Conservation (phyloP, 768 basidiomycete genomes). For the Cubamyces lactineus region DNA sequence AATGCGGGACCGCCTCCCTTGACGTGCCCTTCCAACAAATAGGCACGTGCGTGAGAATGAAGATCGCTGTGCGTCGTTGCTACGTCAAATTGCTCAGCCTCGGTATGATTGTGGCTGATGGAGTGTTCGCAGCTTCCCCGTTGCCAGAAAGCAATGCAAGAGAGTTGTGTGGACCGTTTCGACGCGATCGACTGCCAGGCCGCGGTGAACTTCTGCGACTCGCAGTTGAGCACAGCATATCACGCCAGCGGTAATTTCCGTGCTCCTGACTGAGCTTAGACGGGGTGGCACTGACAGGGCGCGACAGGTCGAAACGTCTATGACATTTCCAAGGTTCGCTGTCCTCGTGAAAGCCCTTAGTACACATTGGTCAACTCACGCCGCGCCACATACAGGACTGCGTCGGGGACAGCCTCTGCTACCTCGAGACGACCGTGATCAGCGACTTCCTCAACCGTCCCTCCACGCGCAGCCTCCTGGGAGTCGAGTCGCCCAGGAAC, state of each 20-base stretch:
- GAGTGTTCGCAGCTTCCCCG: slow-evolving; percentile 55
- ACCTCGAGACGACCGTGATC: slow-evolving; percentile 44
- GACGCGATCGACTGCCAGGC: slow-evolving; percentile 71
- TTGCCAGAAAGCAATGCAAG: slow-evolving; percentile 61
- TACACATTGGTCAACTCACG: no score
- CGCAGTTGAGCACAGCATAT: slow-evolving; percentile 50
- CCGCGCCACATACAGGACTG: slow-evolving; percentile 20
- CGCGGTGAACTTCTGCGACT: slow-evolving; percentile 67
- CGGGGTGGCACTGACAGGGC: background rate
- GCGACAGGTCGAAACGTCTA: slow-evolving; percentile 52
- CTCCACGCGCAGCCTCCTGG: slow-evolving; percentile 47
- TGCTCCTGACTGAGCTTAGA: slow-evolving; percentile 23
- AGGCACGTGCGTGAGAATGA: slow-evolving; percentile 57
- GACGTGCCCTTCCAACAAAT: slow-evolving; percentile 52
- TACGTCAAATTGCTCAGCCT: background rate
- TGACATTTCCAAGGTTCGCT: slow-evolving; percentile 55
- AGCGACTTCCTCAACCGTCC: slow-evolving; percentile 50
- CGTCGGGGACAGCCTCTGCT: slow-evolving; percentile 39
- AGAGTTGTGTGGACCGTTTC: slow-evolving; percentile 64
- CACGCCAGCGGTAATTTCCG: slow-evolving; percentile 36
- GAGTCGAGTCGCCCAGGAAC: slow-evolving; percentile 49
- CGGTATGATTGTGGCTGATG: background rate
- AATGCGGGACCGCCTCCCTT: slow-evolving; percentile 54
- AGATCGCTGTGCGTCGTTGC: slow-evolving; percentile 50
- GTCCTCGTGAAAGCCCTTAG: background rate